Evolutionary conservation across 73 alveolate species (phyloP), one percentile per base, ranked within the genome.

Genomic region (Paramecium primaurelia): DNA sequence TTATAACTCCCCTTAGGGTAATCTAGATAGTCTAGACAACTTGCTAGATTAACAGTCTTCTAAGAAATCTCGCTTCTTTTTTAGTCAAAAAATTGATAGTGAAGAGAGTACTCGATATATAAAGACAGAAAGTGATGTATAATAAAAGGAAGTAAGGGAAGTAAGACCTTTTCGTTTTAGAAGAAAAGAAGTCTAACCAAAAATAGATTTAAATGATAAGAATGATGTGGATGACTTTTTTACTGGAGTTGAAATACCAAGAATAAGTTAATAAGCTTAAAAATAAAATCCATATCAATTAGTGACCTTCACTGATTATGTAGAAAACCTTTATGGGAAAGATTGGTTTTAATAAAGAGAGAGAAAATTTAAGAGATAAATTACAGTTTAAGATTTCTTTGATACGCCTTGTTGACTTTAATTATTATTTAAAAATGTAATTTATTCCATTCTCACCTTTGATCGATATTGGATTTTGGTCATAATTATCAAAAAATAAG

Each of bases 381-480:
- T 47, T 18, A 80, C 75, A 49, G 51, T 80, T 38, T 14, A 44
- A 44, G 91, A 80, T 36, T 28, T 80, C 28, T 49, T 80, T 45
- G 44, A 45, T 22, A 20, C 22, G 5, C 58, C 58, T 2, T 75
- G 47, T 80, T 42, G 77, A 80, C 73, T 40, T 14, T 42, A 42
- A 80, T 80, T 9, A 44, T 80, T 54, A 54, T 18, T 54, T 1
- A 54, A 54, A 54, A 54, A 80, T 80, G 44, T 80, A 32, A 45
- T 80, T 80, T 47, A 45, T 80, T 45, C 91, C 71, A 32, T 80
- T 42, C 26, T 38, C 91, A 44, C 91, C 91, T 6, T 9, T 45
- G 58, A 80, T 80, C 7, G 91, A 80, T 44, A 42, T 80, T 28
- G 91, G 91, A 18, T 80, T 80, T 42, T 80, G 91, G 91, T 38